These are phyloP conservation scores for Trametopsis cervina DNA, from an alignment of 768 basidiomycete species.

Conservation along the genomic window DNA sequence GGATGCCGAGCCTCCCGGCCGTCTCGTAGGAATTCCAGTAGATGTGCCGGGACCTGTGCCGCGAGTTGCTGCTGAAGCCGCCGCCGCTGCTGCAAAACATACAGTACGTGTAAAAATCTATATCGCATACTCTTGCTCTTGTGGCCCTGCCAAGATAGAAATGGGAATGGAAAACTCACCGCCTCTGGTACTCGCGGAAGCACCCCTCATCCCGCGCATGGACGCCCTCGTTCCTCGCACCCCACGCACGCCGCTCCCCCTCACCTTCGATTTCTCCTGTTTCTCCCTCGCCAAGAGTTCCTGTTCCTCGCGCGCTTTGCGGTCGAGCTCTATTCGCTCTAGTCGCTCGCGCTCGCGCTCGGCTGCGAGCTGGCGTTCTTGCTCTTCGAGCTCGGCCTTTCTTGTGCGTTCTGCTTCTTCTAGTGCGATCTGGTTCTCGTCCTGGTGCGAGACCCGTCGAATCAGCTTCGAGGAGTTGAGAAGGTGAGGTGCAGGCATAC, in stretches of 20 bases:
- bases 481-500: slow-evolving; percentile 33
- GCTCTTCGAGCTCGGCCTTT: slow-evolving; percentile 31
- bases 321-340: slow-evolving; percentile 44
- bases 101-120: no score
- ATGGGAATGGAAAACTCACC: slow-evolving; percentile 5
- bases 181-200: not conserved
- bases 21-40: not conserved
- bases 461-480: not conserved
- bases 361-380: slow-evolving; percentile 23
- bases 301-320: slow-evolving; percentile 33
- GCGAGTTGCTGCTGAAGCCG: not conserved
- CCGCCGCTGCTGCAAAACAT: no score
- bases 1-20: not conserved
- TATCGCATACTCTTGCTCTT: no score
- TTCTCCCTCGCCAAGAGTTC: slow-evolving; percentile 40
- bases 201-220: slow-evolving; percentile 32
- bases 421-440: slow-evolving; percentile 45
- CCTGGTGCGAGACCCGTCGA: slow-evolving; percentile 41
- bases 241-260: slow-evolving; percentile 56
- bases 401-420: slow-evolving; percentile 32
- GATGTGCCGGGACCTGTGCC: not conserved
- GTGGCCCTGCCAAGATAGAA: not conserved
- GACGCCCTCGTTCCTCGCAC: slow-evolving; percentile 68
- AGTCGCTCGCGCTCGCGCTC: slow-evolving; percentile 39
- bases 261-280: slow-evolving; percentile 26